Evolutionary conservation across 805 yeast species (phyloP), one percentile per base, ranked within the genome.

Genomic region (Metschnikowia dekortorum): DNA sequence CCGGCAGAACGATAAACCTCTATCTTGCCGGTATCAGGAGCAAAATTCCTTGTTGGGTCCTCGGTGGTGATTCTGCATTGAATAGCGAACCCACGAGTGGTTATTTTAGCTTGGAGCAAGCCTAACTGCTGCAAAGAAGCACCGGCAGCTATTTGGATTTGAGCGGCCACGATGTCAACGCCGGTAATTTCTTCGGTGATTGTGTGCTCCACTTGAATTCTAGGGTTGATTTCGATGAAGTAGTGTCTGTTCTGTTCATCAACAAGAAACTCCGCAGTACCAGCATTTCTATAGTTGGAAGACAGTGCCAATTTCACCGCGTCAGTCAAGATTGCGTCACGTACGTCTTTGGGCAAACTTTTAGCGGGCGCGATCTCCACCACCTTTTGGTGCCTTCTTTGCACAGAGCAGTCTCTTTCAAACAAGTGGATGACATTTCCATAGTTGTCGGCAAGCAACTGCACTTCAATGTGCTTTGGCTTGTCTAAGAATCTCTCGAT

Each of bases 11-110:
- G 84, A 78, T 92, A 92, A 42, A 92, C 99, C 71, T 92, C 99
- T 62, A 92, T 87, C 72, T 91, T 90, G 67, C 99, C 99, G 3
- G 98, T 94, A 68, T 92, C 99, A 13, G 99, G 99, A 73, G 89
- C 97, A 84, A 92, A 92, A 67, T 87, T 89, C 75, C 91, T 91
- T 47, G 96, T 67, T 10, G 99, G 98, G 68, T 92, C 99, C 72
- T 94, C 99, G 46, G 99, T 92, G 52, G 98, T 92, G 75, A 94
- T 94, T 79, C 99, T 90, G 78, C 99, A 92, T 77, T 94, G 99
- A 61, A 94, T 94, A 36, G 99, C 98, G 66, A 91, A 92, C 18
- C 99, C 99, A 66, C 98, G 83, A 45, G 96, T 85, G 51, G 97
- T 87, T 73, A 94, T 89, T 66, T 87, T 86, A 71, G 92, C 97